Evolutionary conservation across 1,284 basidiomycete species (phyloP).

Genomic region (Chiua sp.): DNA sequence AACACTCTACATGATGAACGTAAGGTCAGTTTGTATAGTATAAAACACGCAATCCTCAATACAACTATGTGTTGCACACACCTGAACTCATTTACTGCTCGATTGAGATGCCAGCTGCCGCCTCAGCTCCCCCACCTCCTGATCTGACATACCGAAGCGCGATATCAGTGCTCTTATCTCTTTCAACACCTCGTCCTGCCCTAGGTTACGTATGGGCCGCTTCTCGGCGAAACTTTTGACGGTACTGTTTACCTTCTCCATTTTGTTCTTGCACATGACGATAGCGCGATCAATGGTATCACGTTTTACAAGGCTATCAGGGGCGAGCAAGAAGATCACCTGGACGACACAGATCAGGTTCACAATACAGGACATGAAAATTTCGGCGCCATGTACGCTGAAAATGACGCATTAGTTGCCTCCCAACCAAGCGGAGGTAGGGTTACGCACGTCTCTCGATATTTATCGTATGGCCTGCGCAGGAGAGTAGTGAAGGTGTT

Average conservation of each 20-base stretch:
- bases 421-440: neutral
- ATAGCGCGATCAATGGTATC: neutral
- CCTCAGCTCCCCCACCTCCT: neutral
- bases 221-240: neutral
- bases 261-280: no score
- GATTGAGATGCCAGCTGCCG: no score
- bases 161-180: neutral
- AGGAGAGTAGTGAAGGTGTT: constrained; percentile 13
- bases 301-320: neutral
- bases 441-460: constrained; percentile 12
- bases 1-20: no score
- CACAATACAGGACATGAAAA: constrained; percentile 31
- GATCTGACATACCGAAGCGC: neutral
- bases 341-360: constrained; percentile 30
- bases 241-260: neutral
- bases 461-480: constrained; percentile 1
- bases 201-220: neutral
- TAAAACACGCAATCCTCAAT: no score
- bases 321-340: constrained; percentile 17
- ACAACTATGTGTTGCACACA: no score
- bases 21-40: no score
- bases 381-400: constrained; percentile 14
- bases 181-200: neutral
- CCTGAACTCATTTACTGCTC: no score
- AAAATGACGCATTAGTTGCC: neutral